phyloP scores from a whole-genome alignment of 352 stramenopile species.

The Pythium folliculosum region DNA sequence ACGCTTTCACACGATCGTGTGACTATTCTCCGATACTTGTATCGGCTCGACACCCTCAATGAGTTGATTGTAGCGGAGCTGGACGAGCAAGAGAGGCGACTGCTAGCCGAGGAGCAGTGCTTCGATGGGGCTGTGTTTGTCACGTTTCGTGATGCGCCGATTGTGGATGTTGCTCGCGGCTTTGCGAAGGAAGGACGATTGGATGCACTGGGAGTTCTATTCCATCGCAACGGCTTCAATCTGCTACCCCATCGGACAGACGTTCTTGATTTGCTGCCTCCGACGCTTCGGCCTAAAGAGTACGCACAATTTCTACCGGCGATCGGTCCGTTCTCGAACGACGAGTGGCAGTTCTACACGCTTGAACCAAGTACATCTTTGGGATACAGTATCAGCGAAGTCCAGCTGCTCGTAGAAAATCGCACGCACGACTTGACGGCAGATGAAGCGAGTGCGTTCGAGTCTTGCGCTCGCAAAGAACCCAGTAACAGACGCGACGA shows the following conservation, averaged over 20 bases:
- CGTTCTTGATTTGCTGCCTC: conserved; percentile 50
- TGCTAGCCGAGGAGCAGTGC: conserved; percentile 29
- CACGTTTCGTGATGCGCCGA: conserved; percentile 33
- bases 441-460: conserved; percentile 42
- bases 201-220: conserved; percentile 42
- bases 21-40: conserved; percentile 23
- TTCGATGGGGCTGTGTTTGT: conserved; percentile 48
- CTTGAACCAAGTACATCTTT: conserved; percentile 19
- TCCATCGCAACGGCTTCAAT: conserved; percentile 54
- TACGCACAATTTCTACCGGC: conserved; percentile 60
- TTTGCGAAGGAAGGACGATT: conserved; percentile 56
- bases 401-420: conserved; percentile 44
- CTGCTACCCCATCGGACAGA: conserved; percentile 48
- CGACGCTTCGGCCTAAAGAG: conserved; percentile 33
- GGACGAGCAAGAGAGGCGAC: conserved; percentile 13
- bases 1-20: conserved; percentile 3
- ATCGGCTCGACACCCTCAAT: conserved; percentile 31
- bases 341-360: conserved; percentile 48
- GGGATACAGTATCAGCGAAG: conserved; percentile 18
- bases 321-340: conserved; percentile 27
- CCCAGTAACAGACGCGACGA: conserved; percentile 29
- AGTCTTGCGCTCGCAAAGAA: conserved; percentile 31
- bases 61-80: conserved; percentile 23
- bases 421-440: conserved; percentile 40
- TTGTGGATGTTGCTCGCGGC: conserved; percentile 43